Conservation (phyloP, 495 filamentous ascomycete species). For the Podospora pseudopauciseta region DNA sequence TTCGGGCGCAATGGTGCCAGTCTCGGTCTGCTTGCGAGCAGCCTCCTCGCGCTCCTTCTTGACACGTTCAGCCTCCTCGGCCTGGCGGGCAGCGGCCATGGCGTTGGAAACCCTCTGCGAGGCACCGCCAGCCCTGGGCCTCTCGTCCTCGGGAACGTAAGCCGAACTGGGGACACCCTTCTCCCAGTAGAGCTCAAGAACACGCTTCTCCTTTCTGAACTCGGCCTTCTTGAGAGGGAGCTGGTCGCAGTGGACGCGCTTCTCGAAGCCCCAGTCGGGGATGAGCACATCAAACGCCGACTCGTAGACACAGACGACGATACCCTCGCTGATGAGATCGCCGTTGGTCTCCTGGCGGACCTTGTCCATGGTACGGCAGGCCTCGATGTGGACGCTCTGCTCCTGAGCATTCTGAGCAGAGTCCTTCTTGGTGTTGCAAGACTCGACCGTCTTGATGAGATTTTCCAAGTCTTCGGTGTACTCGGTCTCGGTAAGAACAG, state of each 20-base stretch:
- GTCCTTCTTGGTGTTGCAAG: conserved; percentile 98
- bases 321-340: conserved; percentile 93
- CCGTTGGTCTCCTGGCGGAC: conserved; percentile 77
- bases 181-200: conserved; percentile 98
- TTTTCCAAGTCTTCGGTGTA: conserved; percentile 87
- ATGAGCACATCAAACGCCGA: conserved; percentile 98
- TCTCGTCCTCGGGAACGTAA: conserved; percentile 95
- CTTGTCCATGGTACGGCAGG: conserved; percentile 90
- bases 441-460: conserved; percentile 86
- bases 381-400: conserved; percentile 97
- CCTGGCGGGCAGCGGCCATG: conserved; percentile 69
- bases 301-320: conserved; percentile 96
- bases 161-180: conserved; percentile 96
- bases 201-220: conserved; percentile 88
- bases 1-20: conserved; percentile 82
- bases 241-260: conserved; percentile 98
- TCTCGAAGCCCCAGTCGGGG: conserved; percentile 97
- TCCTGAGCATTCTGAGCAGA: conserved; percentile 96
- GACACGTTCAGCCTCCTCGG: conserved; percentile 72
- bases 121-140: conserved; percentile 67
- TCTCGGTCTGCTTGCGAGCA: conserved; percentile 86
- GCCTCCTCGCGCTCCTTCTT: conserved; percentile 82
- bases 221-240: conserved; percentile 97
- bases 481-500: conserved; percentile 78
- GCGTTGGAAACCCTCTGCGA: conserved; percentile 67